A percentile compares a stretch with the other conserved stretches of the same genome.
phyloP scores from a whole-genome alignment of 768 basidiomycete species.

The Hypholoma sublateritium region DNA sequence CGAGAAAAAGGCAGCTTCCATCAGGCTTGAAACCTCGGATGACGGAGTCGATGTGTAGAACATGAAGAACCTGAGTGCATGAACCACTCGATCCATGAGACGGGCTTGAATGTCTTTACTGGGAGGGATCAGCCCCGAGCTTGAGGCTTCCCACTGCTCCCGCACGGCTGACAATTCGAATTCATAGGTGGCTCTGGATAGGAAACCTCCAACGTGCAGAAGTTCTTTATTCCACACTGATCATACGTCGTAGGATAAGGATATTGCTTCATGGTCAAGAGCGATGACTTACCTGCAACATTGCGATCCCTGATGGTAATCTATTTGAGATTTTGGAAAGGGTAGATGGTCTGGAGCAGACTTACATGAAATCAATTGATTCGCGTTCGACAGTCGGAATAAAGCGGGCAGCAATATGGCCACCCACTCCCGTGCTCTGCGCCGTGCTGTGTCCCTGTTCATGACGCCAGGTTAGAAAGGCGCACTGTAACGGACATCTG shows the following conservation, averaged over 20 bases:
- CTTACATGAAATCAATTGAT: conserved; percentile 84
- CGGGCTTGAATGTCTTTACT: conserved; percentile 45
- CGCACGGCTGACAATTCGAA: conserved; percentile 67
- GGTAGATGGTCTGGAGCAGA: neutral
- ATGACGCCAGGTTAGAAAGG: conserved; percentile 2
- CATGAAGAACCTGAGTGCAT: conserved; percentile 87
- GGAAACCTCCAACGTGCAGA: conserved; percentile 78
- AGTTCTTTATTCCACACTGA: conserved; percentile 91
- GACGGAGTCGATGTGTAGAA: conserved; percentile 89
- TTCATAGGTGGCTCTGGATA: conserved; percentile 84
- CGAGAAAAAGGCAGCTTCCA: conserved; percentile 79
- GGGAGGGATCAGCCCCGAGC: conserved; percentile 24
- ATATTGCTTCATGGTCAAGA: neutral
- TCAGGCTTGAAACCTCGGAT: conserved; percentile 63
- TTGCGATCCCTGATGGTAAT: conserved; percentile 63
- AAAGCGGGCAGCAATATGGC: conserved; percentile 74
- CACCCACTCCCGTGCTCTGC: conserved; percentile 84
- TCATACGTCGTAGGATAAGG: conserved; percentile 4
- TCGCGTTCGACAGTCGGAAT: conserved; percentile 97
- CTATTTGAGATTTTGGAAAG: neutral
- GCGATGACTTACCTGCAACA: conserved; percentile 57
- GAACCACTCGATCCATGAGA: conserved; percentile 64
- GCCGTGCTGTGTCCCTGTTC: conserved; percentile 82
- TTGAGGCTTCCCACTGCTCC: conserved; percentile 56
- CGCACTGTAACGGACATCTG: neutral